A percentile compares a stretch with the other conserved stretches of the same genome.
Conservation (phyloP, 257 asterid species). For the Salvia miltiorrhiza region DNA sequence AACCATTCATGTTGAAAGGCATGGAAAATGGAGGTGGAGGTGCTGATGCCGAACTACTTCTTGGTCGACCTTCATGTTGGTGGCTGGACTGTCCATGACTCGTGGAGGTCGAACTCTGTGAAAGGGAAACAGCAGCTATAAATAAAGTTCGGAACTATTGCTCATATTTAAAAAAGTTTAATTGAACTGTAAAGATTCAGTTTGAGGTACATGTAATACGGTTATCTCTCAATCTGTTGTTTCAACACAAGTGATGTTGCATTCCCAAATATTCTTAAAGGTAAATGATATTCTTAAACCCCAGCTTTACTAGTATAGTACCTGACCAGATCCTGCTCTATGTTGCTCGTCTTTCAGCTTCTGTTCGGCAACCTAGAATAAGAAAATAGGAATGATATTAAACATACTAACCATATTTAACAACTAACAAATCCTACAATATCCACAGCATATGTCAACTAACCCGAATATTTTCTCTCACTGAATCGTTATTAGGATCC, state of each 20-base stretch:
- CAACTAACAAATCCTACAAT: conserved; percentile 9
- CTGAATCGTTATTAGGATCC: conserved; percentile 66
- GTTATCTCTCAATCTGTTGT: neutral
- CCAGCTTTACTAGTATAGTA: conserved; percentile 10
- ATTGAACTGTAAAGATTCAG: neutral
- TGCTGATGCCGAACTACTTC: conserved; percentile 29
- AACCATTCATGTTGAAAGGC: conserved; percentile 42
- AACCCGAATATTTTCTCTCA: conserved; percentile 78
- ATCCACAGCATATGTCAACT: conserved; percentile 29
- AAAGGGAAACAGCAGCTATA: neutral
- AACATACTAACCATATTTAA: neutral
- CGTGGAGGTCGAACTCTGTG: conserved; percentile 52
- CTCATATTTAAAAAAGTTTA: neutral
- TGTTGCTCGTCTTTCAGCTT: conserved; percentile 58
- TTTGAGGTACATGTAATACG: neutral
- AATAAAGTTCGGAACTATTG: neutral
- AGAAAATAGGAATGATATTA: neutral
- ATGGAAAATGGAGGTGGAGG: conserved; percentile 52
- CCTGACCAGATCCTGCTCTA: conserved; percentile 55
- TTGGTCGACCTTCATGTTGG: conserved; percentile 37
- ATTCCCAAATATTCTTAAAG: neutral
- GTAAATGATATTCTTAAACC: too few species aligned
- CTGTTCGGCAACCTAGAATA: conserved; percentile 67
- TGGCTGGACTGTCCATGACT: conserved; percentile 33
- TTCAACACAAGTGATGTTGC: neutral